Base-by-base conservation (phyloP, 352 stramenopile species). In the Pythium dissimile region DNA sequence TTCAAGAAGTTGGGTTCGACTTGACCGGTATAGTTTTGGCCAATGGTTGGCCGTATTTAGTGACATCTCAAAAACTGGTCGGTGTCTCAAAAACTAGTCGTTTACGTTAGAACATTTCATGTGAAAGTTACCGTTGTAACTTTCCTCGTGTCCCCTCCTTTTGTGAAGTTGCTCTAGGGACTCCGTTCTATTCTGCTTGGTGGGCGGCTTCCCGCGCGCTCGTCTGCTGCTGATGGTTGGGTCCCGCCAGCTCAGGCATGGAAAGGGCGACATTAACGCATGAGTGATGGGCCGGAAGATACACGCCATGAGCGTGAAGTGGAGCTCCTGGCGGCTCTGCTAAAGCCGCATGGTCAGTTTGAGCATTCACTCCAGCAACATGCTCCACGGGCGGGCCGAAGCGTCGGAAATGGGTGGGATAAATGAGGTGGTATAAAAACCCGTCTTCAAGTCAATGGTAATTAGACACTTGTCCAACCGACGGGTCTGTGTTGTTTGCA, bases 281-380 rank as follows among this genome's bases (percentile, higher is more conserved):
- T n/a, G n/a, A n/a, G n/a, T n/a, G n/a, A n/a, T n/a, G n/a, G n/a
- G n/a, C n/a, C n/a, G n/a, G n/a, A n/a, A n/a, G n/a, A n/a, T n/a
- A n/a, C n/a, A n/a, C n/a, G n/a, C n/a, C n/a, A n/a, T n/a, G n/a
- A n/a, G n/a, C n/a, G n/a, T n/a, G n/a, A n/a, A n/a, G n/a, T n/a
- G n/a, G n/a, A n/a, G n/a, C n/a, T n/a, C n/a, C n/a, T n/a, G n/a
- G n/a, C n/a, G n/a, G n/a, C 45, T 28, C 49, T 12, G 38, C 28
- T 58, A 58, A 58, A 58, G 39, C 37, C 50, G 50, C 34, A 53
- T 31, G 34, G 45, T 49, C 53, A 64, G 60, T 69, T 69, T 69
- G 62, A 69, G 62, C 62, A 69, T 69, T 59, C 62, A 61, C 62
- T 64, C 47, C 45, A 26, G 44, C n/a, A 28, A 20, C 44, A 16